A percentile compares a stretch with the other conserved stretches of the same genome.
Conservation (phyloP, 2,329 filamentous ascomycete genomes). For the Graphilbum fragrans region DNA sequence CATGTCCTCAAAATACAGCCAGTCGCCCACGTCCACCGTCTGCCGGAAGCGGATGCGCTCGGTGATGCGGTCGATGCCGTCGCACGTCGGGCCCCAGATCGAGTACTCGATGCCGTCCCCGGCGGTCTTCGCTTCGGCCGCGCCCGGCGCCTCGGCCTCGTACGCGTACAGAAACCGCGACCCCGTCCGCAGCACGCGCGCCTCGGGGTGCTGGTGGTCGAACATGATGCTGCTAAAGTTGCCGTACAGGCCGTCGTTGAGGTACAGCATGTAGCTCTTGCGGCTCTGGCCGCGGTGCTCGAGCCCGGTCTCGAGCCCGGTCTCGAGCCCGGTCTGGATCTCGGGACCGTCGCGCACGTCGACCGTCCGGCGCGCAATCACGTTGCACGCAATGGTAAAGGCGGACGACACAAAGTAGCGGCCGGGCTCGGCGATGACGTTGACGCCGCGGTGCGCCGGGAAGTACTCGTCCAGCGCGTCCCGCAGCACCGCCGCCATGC, state of each 20-base stretch:
- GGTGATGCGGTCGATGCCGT: conserved; percentile 91
- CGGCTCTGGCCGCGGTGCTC: conserved; percentile 30
- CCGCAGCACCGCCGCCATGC: conserved; percentile 72
- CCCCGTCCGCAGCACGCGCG: conserved; percentile 62
- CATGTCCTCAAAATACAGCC: conserved; percentile 99
- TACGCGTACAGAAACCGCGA: conserved; percentile 40
- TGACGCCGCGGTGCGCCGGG: conserved; percentile 56
- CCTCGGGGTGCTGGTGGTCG: conserved; percentile 85
- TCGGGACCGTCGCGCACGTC: conserved; percentile 28
- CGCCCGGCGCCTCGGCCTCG: conserved; percentile 27
- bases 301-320: conserved; percentile 21
- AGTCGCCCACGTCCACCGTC: conserved; percentile 82
- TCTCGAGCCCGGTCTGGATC: too few relatives aligned
- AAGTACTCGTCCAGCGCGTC: conserved; percentile 79
- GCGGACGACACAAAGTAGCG: conserved; percentile 91
- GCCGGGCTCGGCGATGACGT: conserved; percentile 89
- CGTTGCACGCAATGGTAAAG: conserved; percentile 88
- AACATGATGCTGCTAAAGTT: conserved; percentile 99
- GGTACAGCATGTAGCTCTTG: conserved; percentile 73
- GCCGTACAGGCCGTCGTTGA: conserved; percentile 96
- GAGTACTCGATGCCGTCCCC: conserved; percentile 66
- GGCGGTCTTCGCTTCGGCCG: conserved; percentile 20
- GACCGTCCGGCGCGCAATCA: conserved; percentile 89
- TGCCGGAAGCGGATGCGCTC: conserved; percentile 67
- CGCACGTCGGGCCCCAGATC: conserved; percentile 96